A percentile compares a stretch with the other conserved stretches of the same genome.
Conservation (phyloP, 768 basidiomycete genomes). For the Suillus ampliporus region DNA sequence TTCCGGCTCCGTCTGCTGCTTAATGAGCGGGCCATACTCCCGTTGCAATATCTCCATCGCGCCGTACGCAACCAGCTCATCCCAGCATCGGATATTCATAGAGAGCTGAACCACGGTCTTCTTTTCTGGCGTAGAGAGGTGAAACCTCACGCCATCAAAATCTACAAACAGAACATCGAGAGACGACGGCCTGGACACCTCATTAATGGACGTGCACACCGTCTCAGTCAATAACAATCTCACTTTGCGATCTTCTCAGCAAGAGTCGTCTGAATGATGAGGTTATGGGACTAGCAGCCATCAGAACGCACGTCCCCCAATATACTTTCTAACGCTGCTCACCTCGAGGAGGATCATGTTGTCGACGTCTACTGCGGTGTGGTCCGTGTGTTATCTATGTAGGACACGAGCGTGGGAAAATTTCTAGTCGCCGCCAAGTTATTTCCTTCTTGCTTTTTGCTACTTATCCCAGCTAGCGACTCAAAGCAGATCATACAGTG, state of each 20-base stretch:
- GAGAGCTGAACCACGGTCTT: slow-evolving; percentile 86
- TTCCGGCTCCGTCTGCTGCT: slow-evolving; percentile 76
- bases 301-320: slow-evolving; percentile 1
- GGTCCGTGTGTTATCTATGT: slow-evolving; percentile 10
- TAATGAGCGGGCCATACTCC: slow-evolving; percentile 81
- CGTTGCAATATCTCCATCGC: slow-evolving; percentile 77
- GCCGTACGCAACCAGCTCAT: slow-evolving; percentile 87
- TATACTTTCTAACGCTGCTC: slow-evolving; percentile 12
- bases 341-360: slow-evolving; percentile 89
- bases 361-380: slow-evolving; percentile 8
- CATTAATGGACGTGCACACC: slow-evolving; percentile 20
- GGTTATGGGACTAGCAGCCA: slow-evolving; percentile 75
- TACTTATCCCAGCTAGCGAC: slow-evolving; percentile 22
- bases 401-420: slow-evolving; percentile 35
- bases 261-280: slow-evolving; percentile 90
- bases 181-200: slow-evolving; percentile 72
- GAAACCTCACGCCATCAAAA: slow-evolving; percentile 96
- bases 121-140: slow-evolving; percentile 84
- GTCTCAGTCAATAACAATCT: slow-evolving; percentile 30
- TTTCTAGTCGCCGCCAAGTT: slow-evolving; percentile 13
- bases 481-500: slow-evolving; percentile 12
- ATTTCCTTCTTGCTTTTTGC: slow-evolving; percentile 26
- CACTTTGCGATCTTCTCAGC: slow-evolving; percentile 88
- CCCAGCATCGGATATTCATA: slow-evolving; percentile 98
- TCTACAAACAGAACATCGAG: slow-evolving; percentile 97